These are phyloP conservation scores for Lagerstroemia speciosa DNA, from an alignment of 345 rosid species.

Conservation along the genomic window DNA sequence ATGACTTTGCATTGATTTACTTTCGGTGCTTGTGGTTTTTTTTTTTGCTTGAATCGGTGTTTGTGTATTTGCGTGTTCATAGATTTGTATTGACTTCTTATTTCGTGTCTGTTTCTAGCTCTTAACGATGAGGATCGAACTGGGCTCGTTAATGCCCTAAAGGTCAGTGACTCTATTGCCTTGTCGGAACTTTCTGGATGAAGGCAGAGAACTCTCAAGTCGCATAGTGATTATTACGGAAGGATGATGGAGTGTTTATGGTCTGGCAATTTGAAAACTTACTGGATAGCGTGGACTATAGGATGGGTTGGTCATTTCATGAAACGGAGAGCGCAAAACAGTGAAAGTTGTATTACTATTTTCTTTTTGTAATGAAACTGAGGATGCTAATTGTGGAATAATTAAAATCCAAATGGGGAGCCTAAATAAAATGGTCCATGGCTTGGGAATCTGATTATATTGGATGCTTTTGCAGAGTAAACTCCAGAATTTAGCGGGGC, in stretches of 20 bases:
- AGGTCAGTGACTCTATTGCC: constrained; percentile 33
- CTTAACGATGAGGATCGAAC: constrained; percentile 64
- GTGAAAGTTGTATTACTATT: background rate
- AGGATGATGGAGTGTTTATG: background rate
- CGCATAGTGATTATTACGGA: background rate
- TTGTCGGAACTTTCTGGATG: background rate
- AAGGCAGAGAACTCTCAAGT: background rate
- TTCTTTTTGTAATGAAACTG: background rate
- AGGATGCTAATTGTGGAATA: background rate
- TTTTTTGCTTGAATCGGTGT: too few species aligned
- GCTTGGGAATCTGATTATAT: background rate
- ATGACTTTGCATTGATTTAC: background rate
- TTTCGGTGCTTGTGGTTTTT: background rate
- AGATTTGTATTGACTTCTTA: background rate
- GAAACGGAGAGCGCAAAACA: too few species aligned
- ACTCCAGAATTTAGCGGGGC: constrained; percentile 72
- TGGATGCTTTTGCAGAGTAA: constrained; percentile 39
- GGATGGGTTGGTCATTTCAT: too few species aligned
- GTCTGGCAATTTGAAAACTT: background rate
- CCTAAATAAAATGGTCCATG: background rate
- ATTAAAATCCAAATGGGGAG: background rate
- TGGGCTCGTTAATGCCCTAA: constrained; percentile 68
- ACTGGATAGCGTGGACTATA: background rate
- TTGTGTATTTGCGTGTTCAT: background rate
- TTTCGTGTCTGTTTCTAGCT: constrained; percentile 24